These are phyloP conservation scores for Acorus gramineus DNA, from an alignment of 106 monocot species.

Conservation along the genomic window DNA sequence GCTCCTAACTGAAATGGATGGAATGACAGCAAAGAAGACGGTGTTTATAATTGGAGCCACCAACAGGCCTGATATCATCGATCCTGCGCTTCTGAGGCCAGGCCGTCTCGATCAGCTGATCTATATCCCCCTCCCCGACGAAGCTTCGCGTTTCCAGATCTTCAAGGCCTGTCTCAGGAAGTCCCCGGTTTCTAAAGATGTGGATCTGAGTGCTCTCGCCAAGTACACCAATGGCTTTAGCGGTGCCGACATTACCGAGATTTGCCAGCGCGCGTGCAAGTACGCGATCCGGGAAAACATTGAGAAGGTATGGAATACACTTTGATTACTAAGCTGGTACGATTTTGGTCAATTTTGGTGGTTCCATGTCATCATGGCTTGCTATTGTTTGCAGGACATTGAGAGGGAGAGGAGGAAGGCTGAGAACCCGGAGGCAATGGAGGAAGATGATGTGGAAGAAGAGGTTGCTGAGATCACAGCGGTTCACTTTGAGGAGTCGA, in stretches of 20 bases:
- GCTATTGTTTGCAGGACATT: conserved; percentile 39
- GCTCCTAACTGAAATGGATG: conserved; percentile 89
- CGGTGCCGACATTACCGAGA: conserved; percentile 93
- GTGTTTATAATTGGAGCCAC: conserved; percentile 92
- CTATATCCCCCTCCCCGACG: conserved; percentile 85
- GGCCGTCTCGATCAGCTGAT: conserved; percentile 87
- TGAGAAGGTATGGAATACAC: conserved; percentile 47
- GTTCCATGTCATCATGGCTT: too few relatives aligned
- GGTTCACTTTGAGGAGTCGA: conserved; percentile 75
- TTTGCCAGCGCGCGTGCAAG: conserved; percentile 84
- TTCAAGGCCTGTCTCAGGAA: conserved; percentile 85
- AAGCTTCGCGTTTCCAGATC: conserved; percentile 65
- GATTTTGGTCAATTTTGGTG: too few relatives aligned
- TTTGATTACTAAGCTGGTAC: too few relatives aligned
- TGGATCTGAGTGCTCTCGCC: conserved; percentile 66
- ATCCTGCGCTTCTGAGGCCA: conserved; percentile 75
- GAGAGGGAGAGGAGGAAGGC: conserved; percentile 59
- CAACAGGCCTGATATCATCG: conserved; percentile 90
- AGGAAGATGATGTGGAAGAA: conserved; percentile 45
- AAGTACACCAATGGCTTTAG: conserved; percentile 92
- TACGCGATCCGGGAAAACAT: conserved; percentile 91
- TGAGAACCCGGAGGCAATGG: conserved; percentile 88
- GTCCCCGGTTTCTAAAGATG: conserved; percentile 78
- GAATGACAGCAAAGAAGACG: conserved; percentile 84
- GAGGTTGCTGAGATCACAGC: conserved; percentile 82